A percentile compares a stretch with the other conserved stretches of the same genome.
Conservation (phyloP, 345 rosid genomes). For the Aegle marmelos region DNA sequence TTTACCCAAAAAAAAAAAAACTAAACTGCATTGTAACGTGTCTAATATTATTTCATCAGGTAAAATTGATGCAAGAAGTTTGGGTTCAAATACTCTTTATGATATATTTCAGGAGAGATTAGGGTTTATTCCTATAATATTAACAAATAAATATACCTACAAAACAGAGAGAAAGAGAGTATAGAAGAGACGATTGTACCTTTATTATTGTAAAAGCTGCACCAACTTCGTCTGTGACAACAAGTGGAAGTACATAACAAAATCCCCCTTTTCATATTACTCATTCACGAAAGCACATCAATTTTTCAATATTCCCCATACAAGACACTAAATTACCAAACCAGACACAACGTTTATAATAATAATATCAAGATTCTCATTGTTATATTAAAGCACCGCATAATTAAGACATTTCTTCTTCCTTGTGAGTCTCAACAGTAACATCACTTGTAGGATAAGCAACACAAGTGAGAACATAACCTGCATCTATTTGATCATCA, state of each 20-base stretch:
- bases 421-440: conserved; percentile 85
- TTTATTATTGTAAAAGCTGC: background rate
- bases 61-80: background rate
- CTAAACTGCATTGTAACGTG: background rate
- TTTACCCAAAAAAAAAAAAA: background rate
- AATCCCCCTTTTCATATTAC: background rate
- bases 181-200: background rate
- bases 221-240: background rate
- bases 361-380: too few relatives aligned
- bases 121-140: too few relatives aligned
- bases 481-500: conserved; percentile 57
- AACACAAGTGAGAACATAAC: conserved; percentile 81
- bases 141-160: too few relatives aligned
- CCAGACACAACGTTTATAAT: too few relatives aligned
- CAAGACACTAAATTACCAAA: conserved; percentile 2
- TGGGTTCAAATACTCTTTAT: background rate
- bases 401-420: conserved; percentile 55
- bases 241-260: background rate
- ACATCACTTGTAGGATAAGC: conserved; percentile 60
- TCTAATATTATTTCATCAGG: too few relatives aligned
- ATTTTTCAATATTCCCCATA: background rate
- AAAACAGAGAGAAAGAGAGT: background rate
- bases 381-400: background rate
- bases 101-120: too few relatives aligned
- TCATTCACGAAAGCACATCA: background rate